Base-by-base conservation (phyloP, 2,329 filamentous ascomycete genomes). In the Hymenoscyphus fraxineus region DNA sequence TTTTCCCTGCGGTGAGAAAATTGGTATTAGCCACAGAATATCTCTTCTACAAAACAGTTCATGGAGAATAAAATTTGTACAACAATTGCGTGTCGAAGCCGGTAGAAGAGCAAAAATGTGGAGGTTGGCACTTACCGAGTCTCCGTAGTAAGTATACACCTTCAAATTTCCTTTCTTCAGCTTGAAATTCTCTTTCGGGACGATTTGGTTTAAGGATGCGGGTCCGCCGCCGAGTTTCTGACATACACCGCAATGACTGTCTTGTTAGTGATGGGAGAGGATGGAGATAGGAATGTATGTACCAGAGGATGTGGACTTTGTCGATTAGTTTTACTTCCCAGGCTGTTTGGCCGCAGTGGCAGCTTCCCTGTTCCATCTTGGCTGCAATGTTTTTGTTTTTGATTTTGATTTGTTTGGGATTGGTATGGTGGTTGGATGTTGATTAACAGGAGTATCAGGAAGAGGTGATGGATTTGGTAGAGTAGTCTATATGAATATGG, bases 211-310 rank as follows among this genome's bases (percentile, higher is more conserved):
- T 5, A 86, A 85, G 2, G 80, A 81, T 76, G 90, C 90, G 64
- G 82, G 82, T 70, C 85, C 87, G 73, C 90, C 88, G 58, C 81
- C 80, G 47, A 88, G 87, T 61, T 89, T 83, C 84, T 90, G 89
- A 74, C 84, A 86, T 38, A 82, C 83, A 69, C 82, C 78, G 76
- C 84, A 85, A 71, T 85, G 83, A 78, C 82, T 83, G 63, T 44
- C 6, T 27, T 22, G 19, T 54, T 27, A 54, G 47, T 27, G 19
- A 54, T 19, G 47, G 19, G 9, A 10, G 13, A 10, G 22, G 9
- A 9, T 19, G 13, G 12, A 27, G 19, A 27, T 2, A 22, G 22
- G 47, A 16, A 47, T 39, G 16, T 35, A 22, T 67, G 64, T 67
- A 75, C 73, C 69, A 77, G 65, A 77, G 74, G 65, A 79, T 76